phyloP scores from a whole-genome alignment of 108 stramenopile genomes.

The Aurantiochytrium sp. region DNA sequence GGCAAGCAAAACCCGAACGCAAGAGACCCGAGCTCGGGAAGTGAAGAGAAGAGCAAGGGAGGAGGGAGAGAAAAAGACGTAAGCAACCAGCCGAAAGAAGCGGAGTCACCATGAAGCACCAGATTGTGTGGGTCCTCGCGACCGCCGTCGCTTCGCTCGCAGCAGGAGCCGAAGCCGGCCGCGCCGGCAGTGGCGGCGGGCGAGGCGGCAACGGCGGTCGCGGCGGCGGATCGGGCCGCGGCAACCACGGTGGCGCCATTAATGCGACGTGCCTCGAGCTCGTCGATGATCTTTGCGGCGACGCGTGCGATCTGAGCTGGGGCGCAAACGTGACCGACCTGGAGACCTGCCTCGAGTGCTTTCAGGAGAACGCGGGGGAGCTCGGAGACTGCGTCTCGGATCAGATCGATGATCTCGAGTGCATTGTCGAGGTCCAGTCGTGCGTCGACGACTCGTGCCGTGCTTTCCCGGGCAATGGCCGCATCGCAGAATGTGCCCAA shows the following conservation, averaged over 20 bases:
- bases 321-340: neutral
- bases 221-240: neutral
- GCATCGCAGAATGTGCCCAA: neutral
- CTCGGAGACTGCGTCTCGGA: neutral
- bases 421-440: neutral
- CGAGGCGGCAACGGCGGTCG: neutral
- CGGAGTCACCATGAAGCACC: neutral
- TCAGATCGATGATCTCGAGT: neutral
- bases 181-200: neutral
- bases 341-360: neutral
- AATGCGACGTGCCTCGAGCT: neutral
- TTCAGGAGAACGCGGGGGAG: neutral
- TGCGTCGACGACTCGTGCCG: neutral
- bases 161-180: neutral
- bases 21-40: no score
- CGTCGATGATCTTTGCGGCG: neutral
- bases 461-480: neutral
- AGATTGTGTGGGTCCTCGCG: neutral
- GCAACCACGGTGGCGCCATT: neutral
- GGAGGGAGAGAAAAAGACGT: no score
- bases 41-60: no score
- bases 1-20: no score
- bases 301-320: neutral
- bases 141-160: neutral
- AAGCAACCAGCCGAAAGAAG: no score